A percentile compares a stretch with the other conserved stretches of the same genome.
Evolutionary conservation across 202 grass and related monocot genomes (phyloP).

Genomic region (Tripidium arundinaceum): DNA sequence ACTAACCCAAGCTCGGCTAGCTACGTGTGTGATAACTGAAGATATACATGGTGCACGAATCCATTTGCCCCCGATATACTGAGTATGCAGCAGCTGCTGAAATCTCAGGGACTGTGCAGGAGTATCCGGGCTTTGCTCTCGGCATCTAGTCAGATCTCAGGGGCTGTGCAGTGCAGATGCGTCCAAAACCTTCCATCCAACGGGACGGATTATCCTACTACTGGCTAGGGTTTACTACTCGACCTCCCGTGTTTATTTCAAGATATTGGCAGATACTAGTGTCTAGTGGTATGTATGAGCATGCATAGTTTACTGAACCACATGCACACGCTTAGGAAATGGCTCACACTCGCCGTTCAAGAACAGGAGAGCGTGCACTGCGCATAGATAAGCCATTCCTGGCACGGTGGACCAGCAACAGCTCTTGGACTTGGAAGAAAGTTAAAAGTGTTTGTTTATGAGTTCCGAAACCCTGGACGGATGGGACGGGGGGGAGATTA

Average conservation of each 20-base stretch:
- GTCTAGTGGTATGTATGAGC: background rate
- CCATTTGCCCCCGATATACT: background rate
- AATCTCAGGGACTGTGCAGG: conserved; percentile 36
- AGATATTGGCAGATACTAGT: background rate
- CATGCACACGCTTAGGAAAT: conserved; percentile 34
- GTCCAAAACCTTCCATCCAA: conserved; percentile 28
- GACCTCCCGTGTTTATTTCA: background rate
- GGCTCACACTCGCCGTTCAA: conserved; percentile 1
- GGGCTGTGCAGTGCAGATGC: background rate
- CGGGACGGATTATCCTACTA: conserved; percentile 1
- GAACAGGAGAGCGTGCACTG: conserved; percentile 4
- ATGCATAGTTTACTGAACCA: conserved; percentile 9
- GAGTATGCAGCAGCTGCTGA: background rate
- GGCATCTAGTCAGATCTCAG: background rate
- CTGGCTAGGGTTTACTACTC: background rate
- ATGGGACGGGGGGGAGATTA: background rate
- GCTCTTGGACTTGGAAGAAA: background rate
- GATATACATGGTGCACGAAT: background rate
- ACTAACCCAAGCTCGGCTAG: background rate
- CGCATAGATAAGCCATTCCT: background rate
- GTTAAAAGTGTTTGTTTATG: conserved; percentile 20
- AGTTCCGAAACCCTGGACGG: conserved; percentile 54
- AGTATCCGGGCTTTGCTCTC: conserved; percentile 14
- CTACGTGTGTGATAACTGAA: too few relatives aligned
- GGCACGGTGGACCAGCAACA: background rate